Conservation (phyloP, 1,284 basidiomycete species). For the Tilletia indica region DNA sequence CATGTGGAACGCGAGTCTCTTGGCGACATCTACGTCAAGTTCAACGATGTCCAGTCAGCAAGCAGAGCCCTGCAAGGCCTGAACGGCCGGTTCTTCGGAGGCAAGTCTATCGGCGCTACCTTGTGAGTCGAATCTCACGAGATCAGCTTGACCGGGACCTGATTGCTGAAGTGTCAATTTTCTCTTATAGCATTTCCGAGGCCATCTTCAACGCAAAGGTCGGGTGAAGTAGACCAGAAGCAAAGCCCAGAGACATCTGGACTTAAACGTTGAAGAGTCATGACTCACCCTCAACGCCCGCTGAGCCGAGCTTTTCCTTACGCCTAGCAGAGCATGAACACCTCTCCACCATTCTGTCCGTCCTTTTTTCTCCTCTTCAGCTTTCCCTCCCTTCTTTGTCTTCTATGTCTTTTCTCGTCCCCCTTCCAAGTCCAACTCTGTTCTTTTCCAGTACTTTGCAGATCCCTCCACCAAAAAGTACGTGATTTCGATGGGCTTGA, state of each 20-base stretch:
- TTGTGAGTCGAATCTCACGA: constrained; percentile 37
- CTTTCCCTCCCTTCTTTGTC: not conserved
- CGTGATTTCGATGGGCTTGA: too few species aligned
- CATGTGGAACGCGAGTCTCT: constrained; percentile 85
- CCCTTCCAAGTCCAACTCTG: not conserved
- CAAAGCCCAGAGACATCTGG: not conserved
- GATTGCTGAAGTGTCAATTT: not conserved
- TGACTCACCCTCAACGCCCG: not conserved
- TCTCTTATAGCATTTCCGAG: constrained; percentile 34
- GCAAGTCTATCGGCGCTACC: constrained; percentile 47
- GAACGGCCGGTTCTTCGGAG: constrained; percentile 68
- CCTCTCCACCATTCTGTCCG: not conserved
- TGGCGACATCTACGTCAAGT: constrained; percentile 95
- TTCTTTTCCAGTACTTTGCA: not conserved
- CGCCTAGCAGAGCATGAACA: too few species aligned
- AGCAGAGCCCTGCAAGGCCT: constrained; percentile 81
- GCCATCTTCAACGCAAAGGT: constrained; percentile 41
- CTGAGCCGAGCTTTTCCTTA: too few species aligned
- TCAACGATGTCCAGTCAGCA: constrained; percentile 74
- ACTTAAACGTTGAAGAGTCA: not conserved
- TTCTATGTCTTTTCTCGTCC: not conserved
- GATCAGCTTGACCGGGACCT: not conserved
- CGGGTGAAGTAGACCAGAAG: constrained; percentile 23
- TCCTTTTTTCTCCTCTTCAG: not conserved
- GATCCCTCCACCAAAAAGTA: too few species aligned